Evolutionary conservation across 805 yeast genomes (phyloP), one percentile per base, ranked within the genome.

Genomic region (Ogataea minuta): DNA sequence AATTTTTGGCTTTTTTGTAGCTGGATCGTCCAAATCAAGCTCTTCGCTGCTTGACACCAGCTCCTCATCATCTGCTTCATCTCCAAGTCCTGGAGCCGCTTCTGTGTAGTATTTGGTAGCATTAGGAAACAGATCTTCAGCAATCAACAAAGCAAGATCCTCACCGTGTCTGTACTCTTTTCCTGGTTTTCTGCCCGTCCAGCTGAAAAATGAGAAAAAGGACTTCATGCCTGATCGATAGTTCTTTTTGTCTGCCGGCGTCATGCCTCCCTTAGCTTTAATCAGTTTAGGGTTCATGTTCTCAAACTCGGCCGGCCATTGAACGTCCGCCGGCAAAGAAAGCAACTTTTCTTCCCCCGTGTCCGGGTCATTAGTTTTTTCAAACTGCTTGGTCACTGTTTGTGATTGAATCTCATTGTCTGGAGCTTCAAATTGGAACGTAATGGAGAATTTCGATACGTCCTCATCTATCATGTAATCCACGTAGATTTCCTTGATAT

Each of bases 131-230:
- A 91, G 57, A 53, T 90, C 96, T 31, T 88, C 95, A 4, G 77
- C 68, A 10, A 91, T 67, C 28, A 85, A 62, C 36, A 78, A 67
- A 0, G 95, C 86, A 39, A 90, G 68, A 9, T 81, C 88, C 45
- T 81, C 91, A 16, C 95, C 96, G 41, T 74, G 72, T 45, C 89
- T 74, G 56, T 79, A 86, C 57, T 80, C 93, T 62, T 79, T 85
- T 1, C 87, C 84, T 2, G 87, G 83, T 47, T 80, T 81, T 24
- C 64, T 59, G 0, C 95, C 95, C 1, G 93, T 83, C 90, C 95
- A 89, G 33, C 69, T 67, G 57, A 89, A 90, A 81, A 90, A 90
- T 5, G 88, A 82, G 61, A 91, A 90, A 54, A 91, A 83, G 10
- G 91, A 79, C 54, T 81, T 81, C 88, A 82, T 82, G 4, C 90